Conservation (phyloP, 2,329 filamentous ascomycete genomes). For the Pseudovirgaria hyperparasitica region DNA sequence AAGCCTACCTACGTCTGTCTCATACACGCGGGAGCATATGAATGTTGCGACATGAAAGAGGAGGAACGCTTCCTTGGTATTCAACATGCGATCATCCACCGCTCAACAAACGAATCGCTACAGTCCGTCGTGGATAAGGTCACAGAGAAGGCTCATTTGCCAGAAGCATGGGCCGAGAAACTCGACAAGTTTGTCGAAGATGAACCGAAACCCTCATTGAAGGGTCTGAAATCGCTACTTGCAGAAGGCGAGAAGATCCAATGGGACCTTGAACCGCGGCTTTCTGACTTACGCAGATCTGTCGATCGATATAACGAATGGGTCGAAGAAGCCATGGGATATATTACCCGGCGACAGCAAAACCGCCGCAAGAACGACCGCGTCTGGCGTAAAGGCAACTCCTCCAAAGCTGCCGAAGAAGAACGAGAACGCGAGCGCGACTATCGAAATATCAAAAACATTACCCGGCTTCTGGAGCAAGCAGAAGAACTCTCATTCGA, state of each 20-base stretch:
- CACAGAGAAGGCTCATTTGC: slow-evolving; percentile 71
- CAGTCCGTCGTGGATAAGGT: slow-evolving; percentile 58
- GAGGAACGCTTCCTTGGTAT: slow-evolving; percentile 49
- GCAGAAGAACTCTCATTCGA: slow-evolving; percentile 86
- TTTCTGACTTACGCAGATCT: slow-evolving; percentile 72
- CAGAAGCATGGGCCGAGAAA: slow-evolving; percentile 84
- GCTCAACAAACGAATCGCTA: slow-evolving; percentile 62
- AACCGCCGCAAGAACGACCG: slow-evolving; percentile 93
- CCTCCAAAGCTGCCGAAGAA: slow-evolving; percentile 57
- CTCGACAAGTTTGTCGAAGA: slow-evolving; percentile 75
- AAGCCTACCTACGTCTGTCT: slow-evolving; percentile 67
- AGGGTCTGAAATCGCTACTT: slow-evolving; percentile 69
- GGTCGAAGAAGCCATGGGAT: slow-evolving; percentile 93
- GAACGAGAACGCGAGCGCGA: slow-evolving; percentile 75
- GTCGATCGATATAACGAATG: slow-evolving; percentile 96
- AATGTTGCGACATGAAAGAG: slow-evolving; percentile 64
- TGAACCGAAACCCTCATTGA: slow-evolving; percentile 72
- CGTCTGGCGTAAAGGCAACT: slow-evolving; percentile 59
- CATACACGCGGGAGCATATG: slow-evolving; percentile 62
- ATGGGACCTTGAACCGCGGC: slow-evolving; percentile 70
- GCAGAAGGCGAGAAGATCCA: slow-evolving; percentile 95
- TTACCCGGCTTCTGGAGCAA: slow-evolving; percentile 69
- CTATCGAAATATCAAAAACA: slow-evolving; percentile 76
- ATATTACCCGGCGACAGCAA: slow-evolving; percentile 94
- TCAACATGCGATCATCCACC: slow-evolving; percentile 64